A percentile compares a stretch with the other conserved stretches of the same genome.
phyloP scores from a whole-genome alignment of 306 rosid genomes.

The Medicago arabica region DNA sequence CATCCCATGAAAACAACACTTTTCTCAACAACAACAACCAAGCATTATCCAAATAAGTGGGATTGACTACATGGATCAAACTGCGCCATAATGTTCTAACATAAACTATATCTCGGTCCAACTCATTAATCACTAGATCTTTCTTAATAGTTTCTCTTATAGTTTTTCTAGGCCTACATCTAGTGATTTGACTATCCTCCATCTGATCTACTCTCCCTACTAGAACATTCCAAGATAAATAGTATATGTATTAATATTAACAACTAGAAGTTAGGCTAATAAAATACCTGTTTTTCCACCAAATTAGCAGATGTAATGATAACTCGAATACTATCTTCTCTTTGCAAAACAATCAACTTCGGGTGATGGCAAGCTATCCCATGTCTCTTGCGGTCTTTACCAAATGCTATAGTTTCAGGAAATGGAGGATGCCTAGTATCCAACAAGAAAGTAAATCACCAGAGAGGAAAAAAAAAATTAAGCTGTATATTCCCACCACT shows the following conservation, averaged over 20 bases:
- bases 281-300: slow-evolving; percentile 77
- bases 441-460: slow-evolving; percentile 29
- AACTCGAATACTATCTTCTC: slow-evolving; percentile 70
- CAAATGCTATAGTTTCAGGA: slow-evolving; percentile 78
- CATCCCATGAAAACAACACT: slow-evolving; percentile 12
- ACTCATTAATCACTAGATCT: no score
- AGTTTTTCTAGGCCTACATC: no score
- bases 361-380: slow-evolving; percentile 95
- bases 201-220: no score
- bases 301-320: slow-evolving; percentile 85
- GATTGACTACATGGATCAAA: no score
- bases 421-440: slow-evolving; percentile 69
- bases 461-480: slow-evolving; percentile 27
- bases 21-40: not conserved
- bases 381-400: slow-evolving; percentile 62
- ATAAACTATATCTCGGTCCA: no score
- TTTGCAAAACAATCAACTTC: slow-evolving; percentile 71
- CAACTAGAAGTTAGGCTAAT: slow-evolving; percentile 35
- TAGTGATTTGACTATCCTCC: no score
- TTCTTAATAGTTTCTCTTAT: no score
- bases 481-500: slow-evolving; percentile 33
- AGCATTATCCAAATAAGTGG: no score
- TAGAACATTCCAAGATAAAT: slow-evolving; percentile 7
- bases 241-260: slow-evolving; percentile 4
- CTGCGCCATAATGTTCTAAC: no score